Conservation (phyloP, 169 alveolate species). For the Perkinsus marinus region DNA sequence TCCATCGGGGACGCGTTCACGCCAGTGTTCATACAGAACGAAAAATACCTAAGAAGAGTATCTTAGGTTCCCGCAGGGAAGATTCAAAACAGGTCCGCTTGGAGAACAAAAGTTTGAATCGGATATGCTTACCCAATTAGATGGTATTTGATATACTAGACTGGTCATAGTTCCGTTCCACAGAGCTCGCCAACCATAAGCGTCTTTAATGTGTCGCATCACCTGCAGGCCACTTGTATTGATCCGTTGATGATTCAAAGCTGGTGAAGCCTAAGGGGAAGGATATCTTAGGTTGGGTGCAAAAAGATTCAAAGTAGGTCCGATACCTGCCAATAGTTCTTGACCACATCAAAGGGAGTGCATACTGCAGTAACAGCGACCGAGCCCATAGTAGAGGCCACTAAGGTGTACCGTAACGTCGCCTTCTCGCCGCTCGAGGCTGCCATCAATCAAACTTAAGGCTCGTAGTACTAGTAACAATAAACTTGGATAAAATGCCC, state of each 20-base stretch:
- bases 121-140: background rate
- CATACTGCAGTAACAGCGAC: background rate
- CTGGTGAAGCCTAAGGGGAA: background rate
- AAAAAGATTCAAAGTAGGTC: background rate
- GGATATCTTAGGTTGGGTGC: background rate
- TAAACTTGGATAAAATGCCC: background rate
- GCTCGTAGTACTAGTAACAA: no score
- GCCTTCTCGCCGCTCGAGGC: background rate
- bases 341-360: background rate
- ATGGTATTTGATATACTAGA: background rate
- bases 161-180: background rate
- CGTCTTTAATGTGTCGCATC: background rate
- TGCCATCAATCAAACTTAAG: no score
- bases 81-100: background rate
- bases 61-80: background rate
- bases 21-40: background rate
- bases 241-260: background rate
- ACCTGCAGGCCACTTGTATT: background rate
- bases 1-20: background rate
- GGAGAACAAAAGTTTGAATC: no score
- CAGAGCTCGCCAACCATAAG: background rate
- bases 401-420: background rate
- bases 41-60: background rate
- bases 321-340: background rate
- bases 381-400: background rate